Evolutionary conservation across 2,329 filamentous ascomycete species (phyloP), one percentile per base, ranked within the genome.

Genomic region (Tolypocladium sp.): DNA sequence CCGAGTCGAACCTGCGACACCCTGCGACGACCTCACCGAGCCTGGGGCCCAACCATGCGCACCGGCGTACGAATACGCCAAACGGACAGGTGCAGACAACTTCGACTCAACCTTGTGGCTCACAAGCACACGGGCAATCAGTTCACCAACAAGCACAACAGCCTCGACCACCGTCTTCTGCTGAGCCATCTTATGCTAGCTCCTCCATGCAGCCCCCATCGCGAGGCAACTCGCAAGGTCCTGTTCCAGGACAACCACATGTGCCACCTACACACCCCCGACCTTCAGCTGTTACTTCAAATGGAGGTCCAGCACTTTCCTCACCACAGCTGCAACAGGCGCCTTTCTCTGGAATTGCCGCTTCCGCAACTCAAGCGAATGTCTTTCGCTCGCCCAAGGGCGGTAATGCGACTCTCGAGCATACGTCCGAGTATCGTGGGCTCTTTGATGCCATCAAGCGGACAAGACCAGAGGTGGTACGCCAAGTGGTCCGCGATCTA

Each of bases 401-500:
- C 9, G 22, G 20, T 15, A 37, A 20, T 25, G 25, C n/a, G 13
- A n/a, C 37, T 15, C 9, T 55, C n/a, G 53, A 57, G 35, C 22
- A 17, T 2, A 58, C 62, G 9, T 42, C 57, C 4, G 57, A 61
- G 46, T 72, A 72, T 41, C 57, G 59, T n/a, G 51, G 61, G 3
- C 62, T 74, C 37, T 30, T 55, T 1, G 38, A 60, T 3, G 37
- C 74, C 25, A 67, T 84, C 5, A 70, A 73, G 20, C 73, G 74
- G 49, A 70, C 76, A 17, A 63, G 76, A 8, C 71, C 79, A 0
- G 70, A 77, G 38, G 74, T 76, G n/a, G 77, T 82, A 25, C 74
- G 80, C 15, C 76, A 77, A 52, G 74, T 74, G 1, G 63, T 83
- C 13, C 73, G 81, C 30, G 80, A 82, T 61, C 73, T 78, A 58